Evolutionary conservation across 1,284 basidiomycete genomes (phyloP), one percentile per base, ranked within the genome.

Genomic region (Heliocybe sulcata): DNA sequence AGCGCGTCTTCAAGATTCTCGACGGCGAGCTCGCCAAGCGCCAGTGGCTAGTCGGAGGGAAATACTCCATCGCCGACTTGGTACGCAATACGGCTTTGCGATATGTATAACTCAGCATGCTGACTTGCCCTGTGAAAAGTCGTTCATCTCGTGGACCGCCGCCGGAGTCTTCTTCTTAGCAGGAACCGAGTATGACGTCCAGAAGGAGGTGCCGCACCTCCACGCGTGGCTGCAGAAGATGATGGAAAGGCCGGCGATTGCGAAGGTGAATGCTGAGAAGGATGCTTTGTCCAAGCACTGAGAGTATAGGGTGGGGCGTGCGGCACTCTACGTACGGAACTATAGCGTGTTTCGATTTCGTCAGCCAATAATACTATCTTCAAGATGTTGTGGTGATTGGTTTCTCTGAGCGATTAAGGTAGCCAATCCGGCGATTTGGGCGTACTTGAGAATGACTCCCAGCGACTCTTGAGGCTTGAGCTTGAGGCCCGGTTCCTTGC

Each of bases 1-100:
- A 59, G 50, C 67, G 70, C 26, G 66, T 73, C 1, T 56, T 64
- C 49, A 58, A 62, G 10, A 69, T 71, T 2, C 61, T 70, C 9
- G 65, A 71, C 35, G 56, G 57, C 38, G 64, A 65, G n/a, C 60
- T 66, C 26, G 58, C 63, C 16, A 59, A 61, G 56, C 57, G 20
- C 31, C 26, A 52, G 22, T 52, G 51, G 51, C 33, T 52, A 3
- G 51, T 52, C 33, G 51, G 51, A 3, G 33, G 22, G 6, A 52
- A 52, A 19, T 31, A 8, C 29, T 26, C 51, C 51, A 52, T 52
- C 29, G 51, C 26, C 12, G 51, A 52, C 47, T 49, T 49, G 47
- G 47, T 49, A 45, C 42, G 42, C 16, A 6, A 31, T 31, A 31
- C 29, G 6, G 29, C 29, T 31, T 31, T n/a, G n/a, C n/a, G n/a